These are phyloP conservation scores for Xylaria sp. DNA, from an alignment of 495 filamentous ascomycete species.

Conservation along the genomic window DNA sequence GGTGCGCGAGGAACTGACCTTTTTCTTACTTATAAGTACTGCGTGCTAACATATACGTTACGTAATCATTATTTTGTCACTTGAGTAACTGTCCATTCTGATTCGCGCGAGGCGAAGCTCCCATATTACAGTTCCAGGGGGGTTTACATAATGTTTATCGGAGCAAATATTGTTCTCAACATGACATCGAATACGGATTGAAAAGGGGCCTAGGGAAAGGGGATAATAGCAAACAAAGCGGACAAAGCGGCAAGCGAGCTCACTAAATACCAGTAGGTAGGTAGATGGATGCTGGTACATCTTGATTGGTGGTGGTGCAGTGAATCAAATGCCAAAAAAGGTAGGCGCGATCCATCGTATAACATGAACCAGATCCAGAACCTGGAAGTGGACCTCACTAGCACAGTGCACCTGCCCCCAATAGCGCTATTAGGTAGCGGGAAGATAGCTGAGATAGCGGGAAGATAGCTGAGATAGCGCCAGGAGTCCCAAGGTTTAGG, in stretches of 20 bases:
- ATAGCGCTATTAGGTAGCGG: too few species aligned
- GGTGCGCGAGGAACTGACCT: not conserved
- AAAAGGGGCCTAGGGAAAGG: slow-evolving; percentile 2
- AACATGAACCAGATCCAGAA: not conserved
- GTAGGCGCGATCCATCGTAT: not conserved
- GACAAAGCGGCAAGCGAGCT: not conserved
- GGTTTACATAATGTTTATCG: not conserved
- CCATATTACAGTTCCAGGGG: not conserved
- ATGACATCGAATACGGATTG: not conserved
- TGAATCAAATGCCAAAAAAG: slow-evolving; percentile 15
- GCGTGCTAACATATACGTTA: too few species aligned
- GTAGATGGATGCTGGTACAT: too few species aligned
- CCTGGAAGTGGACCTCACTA: slow-evolving; percentile 1
- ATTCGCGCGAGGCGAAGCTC: not conserved
- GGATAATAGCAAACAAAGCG: not conserved
- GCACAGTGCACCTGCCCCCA: not conserved
- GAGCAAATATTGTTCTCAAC: not conserved
- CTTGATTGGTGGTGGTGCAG: not conserved
- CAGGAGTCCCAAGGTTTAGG: not conserved
- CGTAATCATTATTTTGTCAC: not conserved
- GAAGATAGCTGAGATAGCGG: too few species aligned
- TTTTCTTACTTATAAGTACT: not conserved
- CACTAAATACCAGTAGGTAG: too few species aligned
- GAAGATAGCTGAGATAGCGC: too few species aligned
- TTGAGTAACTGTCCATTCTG: not conserved